Evolutionary conservation across 768 basidiomycete species (phyloP), one percentile per base, ranked within the genome.

Genomic region (Dacryopinax spathularia): DNA sequence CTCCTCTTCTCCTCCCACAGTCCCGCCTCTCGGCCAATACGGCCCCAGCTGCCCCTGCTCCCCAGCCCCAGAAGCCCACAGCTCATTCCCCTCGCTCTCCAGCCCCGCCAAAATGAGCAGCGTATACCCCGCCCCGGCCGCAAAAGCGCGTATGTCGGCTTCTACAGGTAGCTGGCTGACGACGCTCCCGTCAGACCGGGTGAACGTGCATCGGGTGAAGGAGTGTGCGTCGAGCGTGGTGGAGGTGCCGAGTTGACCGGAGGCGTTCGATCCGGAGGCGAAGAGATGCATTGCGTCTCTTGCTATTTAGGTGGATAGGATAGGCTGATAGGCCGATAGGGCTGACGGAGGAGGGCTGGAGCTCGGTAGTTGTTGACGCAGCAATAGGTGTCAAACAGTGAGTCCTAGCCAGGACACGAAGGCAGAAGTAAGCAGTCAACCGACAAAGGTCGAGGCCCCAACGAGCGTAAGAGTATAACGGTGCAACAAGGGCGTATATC

Each of bases 61-160:
- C 22, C 86, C 85, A 63, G 88, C 85, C 2, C 93, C 93, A 63
- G 82, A 82, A 0, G 84, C 89, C 83, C 88, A 90, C 4, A 93
- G 71, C 61, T 82, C 78, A 63, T 13, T 56, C 37, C 65, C 60
- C 22, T 56, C 36, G 13, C 70, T 72, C n/a, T 66, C 64, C 7
- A 61, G 31, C 64, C 77, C 75, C n/a, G 73, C 69, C 15, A 89
- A 71, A 13, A 95, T 78, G 6, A 84, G 71, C 0, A 95, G 72
- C 0, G 91, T 86, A 69, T 95, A 92, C 66, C 89, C 91, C 1
- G 89, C 86, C 1, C 92, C 88, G 56, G 80, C 81, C 1, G 81
- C 81, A 66, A 95, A 71, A 22, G 82, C 73, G 7, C 80, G 15
- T 25, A 91, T 68, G 1, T 27, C 20, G 2, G 43, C 13, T 56